Evolutionary conservation across 2,329 filamentous ascomycete genomes (phyloP), one percentile per base, ranked within the genome.

Genomic region (Madurella mycetomatis): DNA sequence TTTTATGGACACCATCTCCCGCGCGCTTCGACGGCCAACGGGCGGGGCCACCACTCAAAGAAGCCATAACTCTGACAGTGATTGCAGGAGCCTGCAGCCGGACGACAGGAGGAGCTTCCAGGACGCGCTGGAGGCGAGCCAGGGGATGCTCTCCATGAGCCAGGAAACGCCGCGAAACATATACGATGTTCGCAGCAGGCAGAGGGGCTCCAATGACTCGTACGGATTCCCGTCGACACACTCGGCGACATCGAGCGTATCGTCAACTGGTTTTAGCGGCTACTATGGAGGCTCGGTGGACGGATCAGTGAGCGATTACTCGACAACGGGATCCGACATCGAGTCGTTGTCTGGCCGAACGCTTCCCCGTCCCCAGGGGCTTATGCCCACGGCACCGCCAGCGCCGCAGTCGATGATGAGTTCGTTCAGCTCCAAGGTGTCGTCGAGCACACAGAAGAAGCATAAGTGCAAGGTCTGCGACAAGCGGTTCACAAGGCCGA

Each of bases 391-490:
- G 54, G 80, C 78, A 60, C 90, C 90, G 1, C 90, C 91, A 1
- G 90, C 90, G 16, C 92, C 91, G 1, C 89, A 95, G 68, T 95
- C 92, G 0, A 96, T 99, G 91, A 99, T 99, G 94, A 85, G 90
- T 49, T 92, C 95, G 66, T 97, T 97, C 76, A 96, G 90, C 73
- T 96, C 92, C 60, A 96, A 96, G 74, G 86, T 96, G 49, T 92
- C 91, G 0, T 92, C 90, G 16, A 96, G 90, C 74, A 94, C 92
- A 9, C 91, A 96, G 70, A 97, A 97, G 84, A 97, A 97, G 80
- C 94, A 97, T 77, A 96, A 96, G 78, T 97, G 92, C 82, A 96
- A 96, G 76, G 89, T 97, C 56, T 97, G 92, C 77, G 92, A 96
- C 73, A 96, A 97, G 81, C 85, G 92, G 42, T 97, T 97, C 71